phyloP scores from a whole-genome alignment of 2,329 filamentous ascomycete species.

The Monosporascus ibericus region DNA sequence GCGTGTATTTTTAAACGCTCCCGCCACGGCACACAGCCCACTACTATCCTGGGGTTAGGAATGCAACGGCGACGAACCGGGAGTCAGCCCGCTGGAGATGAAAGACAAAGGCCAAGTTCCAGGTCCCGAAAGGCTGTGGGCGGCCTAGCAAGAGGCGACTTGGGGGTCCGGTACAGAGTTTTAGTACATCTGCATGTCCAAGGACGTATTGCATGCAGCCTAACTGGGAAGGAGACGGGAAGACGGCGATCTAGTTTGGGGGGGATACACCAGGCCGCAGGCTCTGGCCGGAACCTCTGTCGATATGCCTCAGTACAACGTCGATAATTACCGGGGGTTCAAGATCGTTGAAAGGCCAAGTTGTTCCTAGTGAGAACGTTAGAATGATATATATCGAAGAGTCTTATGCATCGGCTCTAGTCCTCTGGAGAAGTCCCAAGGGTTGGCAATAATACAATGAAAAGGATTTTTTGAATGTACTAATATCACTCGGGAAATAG shows the following conservation, averaged over 20 bases:
- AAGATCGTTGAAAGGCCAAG: not conserved
- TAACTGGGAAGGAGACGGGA: slow-evolving; percentile 27
- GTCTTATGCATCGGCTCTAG: not conserved
- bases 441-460: not conserved
- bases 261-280: slow-evolving; percentile 4
- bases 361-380: not conserved
- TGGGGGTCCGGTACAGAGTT: slow-evolving; percentile 28
- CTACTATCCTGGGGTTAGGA: slow-evolving; percentile 20
- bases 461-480: not conserved
- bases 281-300: not conserved
- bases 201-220: slow-evolving; percentile 24
- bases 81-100: slow-evolving; percentile 11
- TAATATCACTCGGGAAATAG: not conserved
- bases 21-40: slow-evolving; percentile 20
- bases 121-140: slow-evolving; percentile 11
- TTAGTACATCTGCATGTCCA: slow-evolving; percentile 24
- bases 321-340: not conserved
- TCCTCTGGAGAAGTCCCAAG: not conserved
- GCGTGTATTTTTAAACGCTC: slow-evolving; percentile 24
- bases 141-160: slow-evolving; percentile 17
- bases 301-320: not conserved
- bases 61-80: slow-evolving; percentile 13
- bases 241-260: slow-evolving; percentile 25
- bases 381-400: not conserved
- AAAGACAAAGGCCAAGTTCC: slow-evolving; percentile 19